These are phyloP conservation scores for Arthrinium phaeospermum DNA, from an alignment of 2,329 filamentous ascomycete genomes.

Conservation along the genomic window DNA sequence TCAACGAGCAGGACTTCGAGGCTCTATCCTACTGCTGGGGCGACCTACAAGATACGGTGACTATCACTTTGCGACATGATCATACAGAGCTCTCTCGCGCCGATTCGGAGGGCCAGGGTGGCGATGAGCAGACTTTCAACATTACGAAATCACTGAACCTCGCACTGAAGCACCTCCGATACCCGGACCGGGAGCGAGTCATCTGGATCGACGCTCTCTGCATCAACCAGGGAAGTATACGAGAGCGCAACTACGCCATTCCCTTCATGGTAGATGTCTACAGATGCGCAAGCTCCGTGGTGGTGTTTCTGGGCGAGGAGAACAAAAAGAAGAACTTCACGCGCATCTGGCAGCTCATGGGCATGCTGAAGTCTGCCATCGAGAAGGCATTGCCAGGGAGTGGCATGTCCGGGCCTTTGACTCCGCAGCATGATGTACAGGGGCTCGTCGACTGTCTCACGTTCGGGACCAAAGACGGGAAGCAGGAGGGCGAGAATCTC, in stretches of 20 bases:
- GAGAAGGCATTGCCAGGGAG: background rate
- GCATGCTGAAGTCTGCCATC: constrained; percentile 15
- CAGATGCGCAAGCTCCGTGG: constrained; percentile 3
- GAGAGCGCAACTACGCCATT: constrained; percentile 21
- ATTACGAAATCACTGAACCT: constrained; percentile 12
- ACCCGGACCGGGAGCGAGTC: background rate
- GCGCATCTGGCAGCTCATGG: constrained; percentile 20
- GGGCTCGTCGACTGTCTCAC: background rate
- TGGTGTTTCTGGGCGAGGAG: constrained; percentile 20
- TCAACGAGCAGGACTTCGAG: constrained; percentile 7
- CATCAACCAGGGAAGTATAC: constrained; percentile 22
- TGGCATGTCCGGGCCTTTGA: background rate
- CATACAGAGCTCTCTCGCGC: background rate
- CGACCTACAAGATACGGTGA: constrained; percentile 15
- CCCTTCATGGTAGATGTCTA: constrained; percentile 21
- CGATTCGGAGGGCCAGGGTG: background rate
- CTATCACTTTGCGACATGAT: constrained; percentile 19
- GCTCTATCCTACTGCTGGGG: constrained; percentile 22
- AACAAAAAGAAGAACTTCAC: constrained; percentile 15
- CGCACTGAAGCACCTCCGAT: constrained; percentile 17
- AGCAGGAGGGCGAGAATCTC: background rate
- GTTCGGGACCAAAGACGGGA: background rate
- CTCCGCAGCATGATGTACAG: constrained; percentile 20
- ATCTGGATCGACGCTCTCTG: constrained; percentile 22
- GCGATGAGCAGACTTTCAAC: constrained; percentile 18